These are phyloP conservation scores for Auxenochlorella pyrenoidosa DNA, from an alignment of 139 green algal species.

Conservation along the genomic window DNA sequence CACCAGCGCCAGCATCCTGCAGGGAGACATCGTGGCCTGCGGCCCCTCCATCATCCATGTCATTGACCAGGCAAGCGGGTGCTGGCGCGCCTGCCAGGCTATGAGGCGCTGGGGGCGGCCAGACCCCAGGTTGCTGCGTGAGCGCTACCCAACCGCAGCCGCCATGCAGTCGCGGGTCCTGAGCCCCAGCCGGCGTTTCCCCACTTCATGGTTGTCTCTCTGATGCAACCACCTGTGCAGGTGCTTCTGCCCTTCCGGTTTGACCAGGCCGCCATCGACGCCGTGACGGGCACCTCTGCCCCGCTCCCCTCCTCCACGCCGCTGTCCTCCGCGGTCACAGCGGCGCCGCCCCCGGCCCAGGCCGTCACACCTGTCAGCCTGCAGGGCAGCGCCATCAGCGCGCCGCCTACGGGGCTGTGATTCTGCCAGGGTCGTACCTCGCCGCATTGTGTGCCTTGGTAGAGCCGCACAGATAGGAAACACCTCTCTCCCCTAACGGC, in stretches of 20 bases:
- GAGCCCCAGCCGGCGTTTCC: background rate
- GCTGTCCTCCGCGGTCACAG: background rate
- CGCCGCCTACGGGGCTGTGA: no score
- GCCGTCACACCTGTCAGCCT: background rate
- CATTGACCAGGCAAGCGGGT: slow-evolving; percentile 32
- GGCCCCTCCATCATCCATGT: slow-evolving; percentile 50
- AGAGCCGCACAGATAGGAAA: no score
- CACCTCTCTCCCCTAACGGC: no score
- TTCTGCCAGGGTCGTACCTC: no score
- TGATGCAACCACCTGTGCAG: background rate
- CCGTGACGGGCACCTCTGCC: slow-evolving; percentile 34
- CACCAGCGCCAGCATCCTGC: slow-evolving; percentile 36
- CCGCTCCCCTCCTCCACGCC: background rate
- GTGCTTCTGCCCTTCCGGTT: slow-evolving; percentile 57
- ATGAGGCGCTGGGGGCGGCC: no score
- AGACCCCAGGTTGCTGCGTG: no score
- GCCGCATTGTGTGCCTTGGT: no score
- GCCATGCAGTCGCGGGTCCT: no score
- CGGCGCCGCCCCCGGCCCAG: background rate
- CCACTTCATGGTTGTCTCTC: no score
- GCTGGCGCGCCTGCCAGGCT: background rate
- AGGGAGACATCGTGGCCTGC: slow-evolving; percentile 46
- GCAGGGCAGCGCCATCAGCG: background rate
- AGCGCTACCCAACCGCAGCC: no score
- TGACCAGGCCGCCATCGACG: slow-evolving; percentile 45